phyloP scores from a whole-genome alignment of 208 protist species.

The Angomonas ambiguus region DNA sequence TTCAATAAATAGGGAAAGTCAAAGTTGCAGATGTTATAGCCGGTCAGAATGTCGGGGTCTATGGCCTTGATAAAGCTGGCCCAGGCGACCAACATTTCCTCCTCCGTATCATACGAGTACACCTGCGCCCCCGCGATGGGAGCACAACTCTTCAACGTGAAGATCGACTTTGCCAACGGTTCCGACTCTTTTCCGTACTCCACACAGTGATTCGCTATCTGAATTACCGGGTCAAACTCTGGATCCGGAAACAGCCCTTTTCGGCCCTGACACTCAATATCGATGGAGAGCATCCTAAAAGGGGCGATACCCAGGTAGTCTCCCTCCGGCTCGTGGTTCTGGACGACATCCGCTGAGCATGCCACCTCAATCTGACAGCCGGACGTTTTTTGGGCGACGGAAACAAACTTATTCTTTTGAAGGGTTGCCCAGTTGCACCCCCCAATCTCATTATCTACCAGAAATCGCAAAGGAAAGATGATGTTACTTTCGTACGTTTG shows the following conservation, averaged over 20 bases:
- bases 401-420: constrained; percentile 50
- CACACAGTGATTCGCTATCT: constrained; percentile 98
- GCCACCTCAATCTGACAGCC: constrained; percentile 91
- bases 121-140: constrained; percentile 95
- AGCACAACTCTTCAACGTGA: constrained; percentile 94
- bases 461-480: constrained; percentile 97
- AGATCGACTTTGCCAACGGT: constrained; percentile 74
- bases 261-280: constrained; percentile 98
- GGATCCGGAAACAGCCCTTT: constrained; percentile 98
- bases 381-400: constrained; percentile 43
- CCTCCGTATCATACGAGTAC: constrained; percentile 91
- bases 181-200: constrained; percentile 73
- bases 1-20: constrained; percentile 99
- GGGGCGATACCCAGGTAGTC: constrained; percentile 96
- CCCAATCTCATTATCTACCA: constrained; percentile 97
- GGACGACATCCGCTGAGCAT: constrained; percentile 83
- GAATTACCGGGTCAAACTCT: constrained; percentile 99
- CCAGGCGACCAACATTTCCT: constrained; percentile 92
- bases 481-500: constrained; percentile 98
- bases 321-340: constrained; percentile 80
- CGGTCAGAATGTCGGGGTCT: constrained; percentile 96
- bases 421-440: constrained; percentile 95
- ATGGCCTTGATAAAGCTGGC: constrained; percentile 72
- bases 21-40: constrained; percentile 99
- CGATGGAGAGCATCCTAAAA: constrained; percentile 98